Evolutionary conservation across 2,329 filamentous ascomycete species (phyloP), one percentile per base, ranked within the genome.

Genomic region (Botrytis aclada): DNA sequence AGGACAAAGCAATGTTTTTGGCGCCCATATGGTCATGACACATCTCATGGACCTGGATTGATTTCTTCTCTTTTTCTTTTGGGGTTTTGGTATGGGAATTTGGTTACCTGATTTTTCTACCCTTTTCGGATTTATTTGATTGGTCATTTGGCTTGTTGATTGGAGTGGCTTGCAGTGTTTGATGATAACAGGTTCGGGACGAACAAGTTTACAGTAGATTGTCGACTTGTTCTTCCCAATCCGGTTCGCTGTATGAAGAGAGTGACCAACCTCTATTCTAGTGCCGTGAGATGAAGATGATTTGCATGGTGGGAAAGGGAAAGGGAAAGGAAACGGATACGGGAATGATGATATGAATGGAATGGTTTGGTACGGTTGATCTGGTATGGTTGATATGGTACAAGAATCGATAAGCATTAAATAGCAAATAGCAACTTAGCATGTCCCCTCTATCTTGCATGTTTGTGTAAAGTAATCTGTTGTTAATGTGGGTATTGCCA

Each of bases 1-100:
- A 39, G 64, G 64, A 66, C 45, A 66, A 51, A 39, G 64, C 64
- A 66, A 66, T 66, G 25, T 34, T 66, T 66, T 54, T 39, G 64
- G 64, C 64, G 64, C 45, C 64, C 16, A 54, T 56, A 22, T 66
- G 64, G 45, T 39, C 64, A 66, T 66, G 64, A 54, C 16, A 66
- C n/a, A 14, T 66, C 25, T 54, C 64, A 66, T 29, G n/a, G 45
- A 54, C 32, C 45, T 54, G 45, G 64, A 66, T 66, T 66, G 64
- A 29, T 66, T 51, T 66, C 16, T 22, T 25, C 37, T 66, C 12
- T 32, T 54, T 54, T 43, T 16, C 32, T 66, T 54, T 14, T 3
- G 45, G 64, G 25, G n/a, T n/a, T 6, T 54, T 12, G 45, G 64
- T 54, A 39, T 54, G 25, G 39, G 64, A 25, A 66, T 29, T 66